Evolutionary conservation across 805 yeast species (phyloP).

Genomic region (Yamadazyma insecticola): DNA sequence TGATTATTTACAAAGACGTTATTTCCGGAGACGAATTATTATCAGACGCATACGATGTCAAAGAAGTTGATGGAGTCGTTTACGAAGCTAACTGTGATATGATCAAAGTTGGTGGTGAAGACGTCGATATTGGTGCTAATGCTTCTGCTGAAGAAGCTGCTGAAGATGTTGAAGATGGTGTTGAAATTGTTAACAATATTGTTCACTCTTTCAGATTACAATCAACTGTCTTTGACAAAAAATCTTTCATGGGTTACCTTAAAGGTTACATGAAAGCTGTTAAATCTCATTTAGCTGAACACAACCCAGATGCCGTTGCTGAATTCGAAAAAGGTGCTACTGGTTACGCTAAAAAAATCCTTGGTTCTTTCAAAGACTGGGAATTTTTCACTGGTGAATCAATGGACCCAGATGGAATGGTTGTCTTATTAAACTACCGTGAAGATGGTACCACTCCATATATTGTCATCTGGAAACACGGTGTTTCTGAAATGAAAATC

Average conservation of each 20-base stretch:
- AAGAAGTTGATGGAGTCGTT: conserved; percentile 83
- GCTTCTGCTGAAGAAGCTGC: conserved; percentile 97
- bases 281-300: conserved; percentile 87
- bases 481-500: conserved; percentile 85
- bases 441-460: conserved; percentile 98
- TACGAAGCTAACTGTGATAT: conserved; percentile 95
- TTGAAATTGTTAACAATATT: conserved; percentile 93
- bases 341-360: conserved; percentile 91
- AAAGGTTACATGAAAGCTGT: conserved; percentile 98
- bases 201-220: conserved; percentile 98
- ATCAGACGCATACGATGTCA: conserved; percentile 94
- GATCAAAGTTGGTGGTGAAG: conserved; percentile 86
- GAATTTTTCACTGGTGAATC: conserved; percentile 99
- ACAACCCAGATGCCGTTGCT: conserved; percentile 81
- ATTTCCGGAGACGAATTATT: conserved; percentile 92
- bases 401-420: conserved; percentile 99
- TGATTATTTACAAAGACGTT: conserved; percentile 59
- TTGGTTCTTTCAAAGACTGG: conserved; percentile 97
- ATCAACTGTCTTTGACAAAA: conserved; percentile 95
- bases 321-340: conserved; percentile 96
- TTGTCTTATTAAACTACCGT: conserved; percentile 97
- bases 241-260: conserved; percentile 93
- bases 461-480: conserved; percentile 99
- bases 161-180: conserved; percentile 78
- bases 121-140: conserved; percentile 98